Base-by-base conservation (phyloP, 768 basidiomycete species). In the Boletus edulis region DNA sequence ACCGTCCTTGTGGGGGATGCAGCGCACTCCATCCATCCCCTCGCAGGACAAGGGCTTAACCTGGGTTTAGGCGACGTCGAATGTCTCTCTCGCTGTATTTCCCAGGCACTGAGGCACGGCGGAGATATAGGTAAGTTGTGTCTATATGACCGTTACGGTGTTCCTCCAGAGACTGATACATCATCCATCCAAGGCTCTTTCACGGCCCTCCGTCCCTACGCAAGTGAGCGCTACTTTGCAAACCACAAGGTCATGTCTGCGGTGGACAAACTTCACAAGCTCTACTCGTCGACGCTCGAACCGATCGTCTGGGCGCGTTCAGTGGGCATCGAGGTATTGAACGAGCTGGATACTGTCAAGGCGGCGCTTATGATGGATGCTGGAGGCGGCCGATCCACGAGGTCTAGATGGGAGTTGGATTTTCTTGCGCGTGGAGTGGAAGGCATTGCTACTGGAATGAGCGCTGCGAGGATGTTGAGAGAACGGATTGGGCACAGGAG, bases 1-100 rank as follows among this genome's bases (percentile, higher is more conserved):
- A 95, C 91, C 1, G 94, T 87, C 3, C 84, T 98, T 9, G 82
- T 98, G 2, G 97, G 97, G 3, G 97, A 99, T 71, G 95, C 96
- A 1, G 97, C 95, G 17, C 97, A 98, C 66, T 92, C 91, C 0
- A 77, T 94, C 2, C 96, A 98, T 66, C 96, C 97, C 1, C 82
- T 98, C 27, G 96, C 95, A 0, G 97, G 97, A 3, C 96, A 98
- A 68, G 97, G 96, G 0, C 77, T 98, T 40, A 98, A 99, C 69
- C 75, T 96, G 66, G 97, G 96, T n/a, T 75, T 99, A 29, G 87
- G 78, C 1, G 96, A 99, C 67, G 91, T 87, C 3, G 80, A 87
- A 64, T 80, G 80, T 52, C 80, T 99, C 14, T 75, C 84, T 1
- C 76, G 78, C 45, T 84, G 84, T 60, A 82, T 98, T 37, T 72